Base-by-base conservation (phyloP, 306 rosid species). In the Delonix regia region DNA sequence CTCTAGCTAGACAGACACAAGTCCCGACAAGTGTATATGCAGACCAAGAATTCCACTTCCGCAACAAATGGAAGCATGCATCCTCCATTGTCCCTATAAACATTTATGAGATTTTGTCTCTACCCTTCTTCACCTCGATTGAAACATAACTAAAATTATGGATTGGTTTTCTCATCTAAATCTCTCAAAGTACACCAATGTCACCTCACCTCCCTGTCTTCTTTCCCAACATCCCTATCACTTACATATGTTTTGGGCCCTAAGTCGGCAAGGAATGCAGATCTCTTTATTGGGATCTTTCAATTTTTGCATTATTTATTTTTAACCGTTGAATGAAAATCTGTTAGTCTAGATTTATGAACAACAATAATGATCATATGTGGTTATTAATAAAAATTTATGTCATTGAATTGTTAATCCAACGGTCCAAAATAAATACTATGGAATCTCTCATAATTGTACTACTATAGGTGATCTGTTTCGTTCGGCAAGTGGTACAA, bases 61-160 rank as follows among this genome's bases (percentile, higher is more conserved):
- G 88, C 78, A 78, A 77, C 86, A 41, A 63, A 85, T 85, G 93
- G 89, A 85, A 87, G 68, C 74, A 82, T 80, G 84, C 74, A 67
- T 75, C 19, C 65, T 75, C 60, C 55, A 27, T 3, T 81, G 80
- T 78, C 69, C 77, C 81, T 41, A 28, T 74, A 55, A 30, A 1
- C 4, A 56, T 78, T 69, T 69, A 48, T 39, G 72, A 38, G 13
- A 48, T 25, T 52, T 39, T 76, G 69, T 76, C 66, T 33, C 73
- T 60, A 27, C 1, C 7, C 19, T 21, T 15, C 53, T 48, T 1
- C 48, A 45, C 30, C 45, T 69, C 63, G 30, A 61, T 69, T 77
- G 45, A 69, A 81, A 21, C 47, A 75, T 34, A 55, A 56, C 70
- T 56, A 57, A 81, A 81, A 18, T 70, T 67, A 53, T 67, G 36